Evolutionary conservation across 768 basidiomycete species (phyloP).

Genomic region (Rhizopogon vulgaris): DNA sequence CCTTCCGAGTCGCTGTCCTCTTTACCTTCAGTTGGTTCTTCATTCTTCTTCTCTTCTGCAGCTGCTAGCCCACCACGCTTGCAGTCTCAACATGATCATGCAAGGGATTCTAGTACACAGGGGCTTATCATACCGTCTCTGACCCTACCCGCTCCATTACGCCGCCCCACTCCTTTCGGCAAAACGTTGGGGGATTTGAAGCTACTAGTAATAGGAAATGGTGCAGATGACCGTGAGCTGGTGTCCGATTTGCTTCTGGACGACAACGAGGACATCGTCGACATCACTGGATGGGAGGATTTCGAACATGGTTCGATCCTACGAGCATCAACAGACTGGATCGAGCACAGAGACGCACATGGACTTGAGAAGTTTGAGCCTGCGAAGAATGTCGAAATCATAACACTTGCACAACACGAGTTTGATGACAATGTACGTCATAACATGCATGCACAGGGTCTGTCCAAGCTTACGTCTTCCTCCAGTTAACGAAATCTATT

Average conservation of each 20-base stretch:
- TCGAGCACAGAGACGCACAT: slow-evolving; percentile 58
- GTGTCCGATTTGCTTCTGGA: slow-evolving; percentile 46
- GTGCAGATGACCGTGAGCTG: slow-evolving; percentile 25
- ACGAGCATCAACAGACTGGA: slow-evolving; percentile 66
- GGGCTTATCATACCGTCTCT: slow-evolving; percentile 69
- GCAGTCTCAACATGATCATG: slow-evolving; percentile 35
- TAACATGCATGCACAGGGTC: not conserved
- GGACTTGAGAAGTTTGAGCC: slow-evolving; percentile 64
- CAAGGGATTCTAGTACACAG: slow-evolving; percentile 32
- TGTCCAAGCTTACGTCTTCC: slow-evolving; percentile 4
- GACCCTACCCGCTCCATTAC: slow-evolving; percentile 54
- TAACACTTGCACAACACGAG: slow-evolving; percentile 42
- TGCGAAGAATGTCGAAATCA: slow-evolving; percentile 56
- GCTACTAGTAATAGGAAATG: slow-evolving; percentile 49
- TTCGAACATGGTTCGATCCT: slow-evolving; percentile 37
- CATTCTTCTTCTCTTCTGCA: slow-evolving; percentile 74
- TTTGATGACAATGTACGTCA: slow-evolving; percentile 40
- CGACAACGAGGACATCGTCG: slow-evolving; percentile 65
- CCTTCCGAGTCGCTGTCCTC: slow-evolving; percentile 63
- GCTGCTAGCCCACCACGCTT: slow-evolving; percentile 59
- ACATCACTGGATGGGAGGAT: slow-evolving; percentile 54
- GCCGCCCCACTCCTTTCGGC: slow-evolving; percentile 59
- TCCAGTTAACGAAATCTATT: slow-evolving; percentile 21
- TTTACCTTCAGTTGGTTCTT: slow-evolving; percentile 65
- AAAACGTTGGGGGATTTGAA: slow-evolving; percentile 60